Evolutionary conservation across 2,329 filamentous ascomycete species (phyloP).

Genomic region (Cadophora sp.): DNA sequence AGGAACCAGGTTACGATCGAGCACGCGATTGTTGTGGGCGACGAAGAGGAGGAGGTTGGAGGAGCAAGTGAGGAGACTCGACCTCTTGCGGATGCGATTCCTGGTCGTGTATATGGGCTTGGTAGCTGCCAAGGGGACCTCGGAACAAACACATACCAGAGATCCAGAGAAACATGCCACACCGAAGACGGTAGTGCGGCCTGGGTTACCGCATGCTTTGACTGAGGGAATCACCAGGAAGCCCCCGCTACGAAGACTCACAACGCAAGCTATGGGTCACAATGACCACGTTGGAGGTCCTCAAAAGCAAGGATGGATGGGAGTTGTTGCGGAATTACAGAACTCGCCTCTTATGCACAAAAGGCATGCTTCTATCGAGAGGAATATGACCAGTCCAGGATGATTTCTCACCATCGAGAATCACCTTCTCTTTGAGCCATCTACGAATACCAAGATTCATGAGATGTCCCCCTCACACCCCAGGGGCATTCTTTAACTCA

Average conservation of each 20-base stretch:
- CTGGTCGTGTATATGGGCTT: constrained; percentile 69
- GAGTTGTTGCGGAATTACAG: constrained; percentile 68
- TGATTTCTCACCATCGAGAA: constrained; percentile 8
- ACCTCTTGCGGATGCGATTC: constrained; percentile 69
- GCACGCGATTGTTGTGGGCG: constrained; percentile 64
- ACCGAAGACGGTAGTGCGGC: constrained; percentile 36
- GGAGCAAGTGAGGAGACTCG: constrained; percentile 63
- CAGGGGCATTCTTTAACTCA: not conserved
- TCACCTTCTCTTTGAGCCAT: not conserved
- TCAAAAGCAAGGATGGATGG: constrained; percentile 65
- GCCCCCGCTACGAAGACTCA: constrained; percentile 58
- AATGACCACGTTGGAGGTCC: constrained; percentile 54
- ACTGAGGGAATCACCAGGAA: constrained; percentile 41
- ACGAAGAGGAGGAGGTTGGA: constrained; percentile 60
- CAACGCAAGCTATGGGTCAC: constrained; percentile 61
- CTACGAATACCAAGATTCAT: not conserved
- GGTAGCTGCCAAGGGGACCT: constrained; percentile 50
- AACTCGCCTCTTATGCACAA: constrained; percentile 66
- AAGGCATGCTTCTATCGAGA: constrained; percentile 68
- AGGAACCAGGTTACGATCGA: constrained; percentile 53
- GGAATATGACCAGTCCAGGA: constrained; percentile 54
- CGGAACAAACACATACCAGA: constrained; percentile 28
- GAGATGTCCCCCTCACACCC: not conserved
- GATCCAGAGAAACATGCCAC: constrained; percentile 39
- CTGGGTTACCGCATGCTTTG: constrained; percentile 37